Conservation (phyloP, 2,329 filamentous ascomycete genomes). For the Neurospora sp. region DNA sequence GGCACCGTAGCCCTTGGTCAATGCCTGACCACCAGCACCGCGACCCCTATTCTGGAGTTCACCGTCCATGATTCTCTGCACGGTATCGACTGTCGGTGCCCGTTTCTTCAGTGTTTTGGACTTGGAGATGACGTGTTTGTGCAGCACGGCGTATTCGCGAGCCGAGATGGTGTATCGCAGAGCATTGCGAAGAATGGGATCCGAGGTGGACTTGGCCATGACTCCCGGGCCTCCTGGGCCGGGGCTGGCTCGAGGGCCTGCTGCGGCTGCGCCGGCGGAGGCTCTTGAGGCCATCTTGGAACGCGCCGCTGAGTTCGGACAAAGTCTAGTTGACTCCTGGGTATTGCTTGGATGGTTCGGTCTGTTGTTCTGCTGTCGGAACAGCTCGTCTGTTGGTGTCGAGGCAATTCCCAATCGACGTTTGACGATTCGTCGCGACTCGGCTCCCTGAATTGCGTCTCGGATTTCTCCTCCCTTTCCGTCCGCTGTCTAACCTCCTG, state of each 20-base stretch:
- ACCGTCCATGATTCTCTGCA: constrained; percentile 45
- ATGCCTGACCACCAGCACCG: constrained; percentile 1
- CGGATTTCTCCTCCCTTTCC: background rate
- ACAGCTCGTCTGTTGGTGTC: background rate
- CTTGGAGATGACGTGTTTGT: constrained; percentile 72
- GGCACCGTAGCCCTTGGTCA: constrained; percentile 2
- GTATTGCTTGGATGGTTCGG: background rate
- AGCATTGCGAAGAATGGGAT: constrained; percentile 63
- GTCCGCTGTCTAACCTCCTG: background rate
- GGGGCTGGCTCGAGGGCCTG: constrained; percentile 2
- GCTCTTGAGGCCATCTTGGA: background rate
- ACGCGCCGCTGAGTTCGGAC: background rate
- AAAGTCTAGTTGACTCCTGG: background rate
- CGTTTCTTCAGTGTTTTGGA: constrained; percentile 48
- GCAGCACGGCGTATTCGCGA: constrained; percentile 75
- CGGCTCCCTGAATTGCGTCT: background rate
- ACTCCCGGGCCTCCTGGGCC: background rate
- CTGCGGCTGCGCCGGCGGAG: background rate
- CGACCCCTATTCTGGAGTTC: constrained; percentile 15
- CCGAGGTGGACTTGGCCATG: constrained; percentile 11
- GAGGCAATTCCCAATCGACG: background rate
- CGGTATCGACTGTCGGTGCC: constrained; percentile 45
- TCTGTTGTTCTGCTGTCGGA: background rate
- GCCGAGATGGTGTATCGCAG: constrained; percentile 79
- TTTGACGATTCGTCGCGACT: background rate